Percentiles rank a stretch among this genome's conserved stretches.
These are phyloP conservation scores for Microcos paniculata DNA, from an alignment of 345 rosid genomes.

Conservation along the genomic window DNA sequence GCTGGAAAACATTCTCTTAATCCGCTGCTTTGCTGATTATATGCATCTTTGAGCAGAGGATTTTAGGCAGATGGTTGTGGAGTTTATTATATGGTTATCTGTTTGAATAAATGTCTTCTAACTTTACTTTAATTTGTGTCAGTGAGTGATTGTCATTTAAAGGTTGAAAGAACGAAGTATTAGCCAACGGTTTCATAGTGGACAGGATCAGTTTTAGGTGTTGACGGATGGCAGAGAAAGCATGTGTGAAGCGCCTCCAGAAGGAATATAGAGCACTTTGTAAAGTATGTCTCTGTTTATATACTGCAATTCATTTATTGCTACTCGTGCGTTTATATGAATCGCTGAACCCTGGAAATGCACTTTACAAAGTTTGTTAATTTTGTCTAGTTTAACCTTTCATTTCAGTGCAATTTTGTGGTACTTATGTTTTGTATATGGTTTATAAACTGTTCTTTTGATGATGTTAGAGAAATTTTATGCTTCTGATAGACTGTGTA, in stretches of 20 bases:
- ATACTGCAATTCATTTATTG: not conserved
- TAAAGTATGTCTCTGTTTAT: slow-evolving; percentile 50
- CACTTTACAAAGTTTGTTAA: slow-evolving; percentile 4
- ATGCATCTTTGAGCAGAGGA: not conserved
- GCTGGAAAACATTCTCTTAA: not conserved
- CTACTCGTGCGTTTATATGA: not conserved
- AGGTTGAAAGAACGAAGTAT: slow-evolving; percentile 13
- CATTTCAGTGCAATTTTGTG: not conserved
- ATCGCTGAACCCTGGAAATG: not conserved
- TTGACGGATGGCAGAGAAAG: slow-evolving; percentile 76
- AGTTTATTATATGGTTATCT: not conserved
- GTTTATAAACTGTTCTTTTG: not conserved
- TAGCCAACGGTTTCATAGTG: not conserved
- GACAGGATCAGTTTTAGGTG: slow-evolving; percentile 8
- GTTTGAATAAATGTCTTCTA: slow-evolving; percentile 7
- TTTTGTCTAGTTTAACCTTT: not conserved
- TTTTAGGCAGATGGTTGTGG: not conserved
- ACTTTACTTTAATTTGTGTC: not conserved
- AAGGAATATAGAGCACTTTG: slow-evolving; percentile 96
- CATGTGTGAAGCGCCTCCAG: slow-evolving; percentile 91
- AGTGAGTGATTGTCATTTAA: slow-evolving; percentile 15
- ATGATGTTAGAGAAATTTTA: not conserved
- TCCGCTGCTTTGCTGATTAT: not conserved
- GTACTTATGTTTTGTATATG: not conserved
- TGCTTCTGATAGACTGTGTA: not conserved